Base-by-base conservation (phyloP, 1,284 basidiomycete genomes). In the Ganoderma sinense region DNA sequence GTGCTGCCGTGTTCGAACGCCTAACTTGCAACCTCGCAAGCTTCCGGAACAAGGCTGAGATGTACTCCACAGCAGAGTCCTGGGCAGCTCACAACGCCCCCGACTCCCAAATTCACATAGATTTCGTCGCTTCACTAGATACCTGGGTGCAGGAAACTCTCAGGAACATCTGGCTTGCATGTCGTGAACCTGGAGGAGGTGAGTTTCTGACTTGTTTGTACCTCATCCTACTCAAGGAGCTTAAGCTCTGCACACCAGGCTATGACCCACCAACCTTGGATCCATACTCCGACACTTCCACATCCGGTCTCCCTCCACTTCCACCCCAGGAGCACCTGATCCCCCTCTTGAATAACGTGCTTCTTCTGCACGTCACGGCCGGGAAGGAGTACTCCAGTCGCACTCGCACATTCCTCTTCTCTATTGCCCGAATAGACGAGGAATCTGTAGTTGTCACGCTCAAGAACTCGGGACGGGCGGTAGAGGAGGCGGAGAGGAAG, bases 301-400 rank as follows among this genome's bases (percentile, higher is more conserved):
- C 79, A 16, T 77, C 75, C 0, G 81, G 82, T 61, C 80, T 89
- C 7, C 80, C 82, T 16, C 75, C 77, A 16, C 79, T 88, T 13
- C 86, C 87, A 3, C 63, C 80, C 2, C 58, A 75, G 59, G 78
- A 80, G 14, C 74, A 80, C 20, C 71, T 87, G 16, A 71, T 77
- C 8, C 81, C 81, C 62, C 75, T 86, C 58, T 76, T 88, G 29
- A 88, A 86, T 71, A 82, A 84, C 10, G 83, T 87, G 53, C 80
- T 89, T 33, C 85, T 89, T 73, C 77, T 89, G 14, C 82, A 87
- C 64, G 81, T 89, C 72, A 85, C 87, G 14, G 78, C 82, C 31
- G 77, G 82, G 1, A 87, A 86, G 68, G 78, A 81, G 60, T 89
- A 88, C 73, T 88, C 88, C 20, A 84, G 87, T 0, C 84, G 84